Conservation (phyloP, 176 grass and related monocot species). For the Musa beccarii region DNA sequence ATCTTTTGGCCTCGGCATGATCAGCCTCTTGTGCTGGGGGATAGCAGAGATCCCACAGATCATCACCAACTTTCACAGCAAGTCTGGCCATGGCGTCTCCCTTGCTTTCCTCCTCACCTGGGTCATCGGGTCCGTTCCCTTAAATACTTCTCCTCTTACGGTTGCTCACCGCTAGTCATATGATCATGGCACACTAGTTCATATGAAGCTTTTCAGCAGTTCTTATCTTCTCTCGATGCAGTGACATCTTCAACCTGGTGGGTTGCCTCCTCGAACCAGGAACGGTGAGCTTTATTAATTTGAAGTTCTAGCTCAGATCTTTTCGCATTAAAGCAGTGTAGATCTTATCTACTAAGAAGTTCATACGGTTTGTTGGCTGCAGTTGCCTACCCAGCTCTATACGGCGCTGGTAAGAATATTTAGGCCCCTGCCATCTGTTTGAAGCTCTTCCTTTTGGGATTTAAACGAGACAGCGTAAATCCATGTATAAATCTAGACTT, state of each 20-base stretch:
- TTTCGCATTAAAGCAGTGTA: too few species aligned
- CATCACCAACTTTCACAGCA: slow-evolving; percentile 8
- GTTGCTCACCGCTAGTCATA: neutral
- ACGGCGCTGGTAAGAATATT: slow-evolving; percentile 10
- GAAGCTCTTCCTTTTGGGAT: too few species aligned
- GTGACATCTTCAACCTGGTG: slow-evolving; percentile 16
- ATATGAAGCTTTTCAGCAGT: neutral
- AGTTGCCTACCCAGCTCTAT: slow-evolving; percentile 22
- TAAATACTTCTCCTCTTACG: neutral
- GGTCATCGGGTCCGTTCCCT: neutral
- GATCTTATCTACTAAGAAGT: neutral
- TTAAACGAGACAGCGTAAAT: neutral
- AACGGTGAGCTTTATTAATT: slow-evolving; percentile 4
- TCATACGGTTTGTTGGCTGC: neutral
- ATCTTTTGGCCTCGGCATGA: slow-evolving; percentile 9
- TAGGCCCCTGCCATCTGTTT: too few species aligned
- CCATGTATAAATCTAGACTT: neutral
- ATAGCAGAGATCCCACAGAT: slow-evolving; percentile 18
- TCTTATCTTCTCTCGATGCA: neutral
- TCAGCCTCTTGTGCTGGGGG: slow-evolving; percentile 17
- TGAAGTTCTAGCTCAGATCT: too few species aligned
- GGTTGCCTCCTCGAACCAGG: slow-evolving; percentile 19
- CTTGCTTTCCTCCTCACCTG: slow-evolving; percentile 18
- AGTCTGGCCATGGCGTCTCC: slow-evolving; percentile 19
- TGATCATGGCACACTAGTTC: neutral